phyloP scores from a whole-genome alignment of 2,329 filamentous ascomycete genomes.

The Exophiala phaeomuriformis region DNA sequence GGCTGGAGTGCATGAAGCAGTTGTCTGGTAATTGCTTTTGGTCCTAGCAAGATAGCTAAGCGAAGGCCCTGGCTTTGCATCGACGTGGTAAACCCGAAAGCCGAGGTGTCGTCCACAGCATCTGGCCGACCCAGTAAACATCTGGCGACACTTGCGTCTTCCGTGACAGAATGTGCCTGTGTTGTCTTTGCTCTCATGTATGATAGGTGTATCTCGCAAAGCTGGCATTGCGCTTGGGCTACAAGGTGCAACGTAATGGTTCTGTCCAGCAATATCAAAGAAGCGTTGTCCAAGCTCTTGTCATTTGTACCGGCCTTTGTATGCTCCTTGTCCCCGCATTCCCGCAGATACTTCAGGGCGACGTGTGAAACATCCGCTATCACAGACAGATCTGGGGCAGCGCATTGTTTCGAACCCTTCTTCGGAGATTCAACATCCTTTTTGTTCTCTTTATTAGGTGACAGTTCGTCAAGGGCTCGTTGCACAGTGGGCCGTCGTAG shows the following conservation, averaged over 20 bases:
- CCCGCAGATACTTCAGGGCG: slow-evolving; percentile 35
- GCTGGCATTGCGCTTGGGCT: slow-evolving; percentile 13
- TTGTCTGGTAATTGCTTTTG: slow-evolving; percentile 11
- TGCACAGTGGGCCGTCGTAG: slow-evolving; percentile 6
- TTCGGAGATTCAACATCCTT: slow-evolving; percentile 23
- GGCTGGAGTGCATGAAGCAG: slow-evolving; percentile 13
- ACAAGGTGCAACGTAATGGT: slow-evolving; percentile 19
- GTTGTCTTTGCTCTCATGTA: slow-evolving; percentile 14
- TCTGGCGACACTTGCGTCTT: slow-evolving; percentile 2
- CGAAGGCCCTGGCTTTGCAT: slow-evolving; percentile 26
- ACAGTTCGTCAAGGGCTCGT: slow-evolving; percentile 28
- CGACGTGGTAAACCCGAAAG: slow-evolving; percentile 21
- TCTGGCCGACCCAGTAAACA: slow-evolving; percentile 13
- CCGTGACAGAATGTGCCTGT: not conserved
- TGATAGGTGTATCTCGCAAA: slow-evolving; percentile 16
- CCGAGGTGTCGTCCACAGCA: slow-evolving; percentile 7
- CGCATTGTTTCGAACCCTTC: not conserved
- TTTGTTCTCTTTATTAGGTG: slow-evolving; percentile 28
- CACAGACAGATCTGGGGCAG: slow-evolving; percentile 11
- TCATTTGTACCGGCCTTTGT: not conserved
- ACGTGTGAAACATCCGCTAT: slow-evolving; percentile 37
- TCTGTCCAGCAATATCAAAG: slow-evolving; percentile 25
- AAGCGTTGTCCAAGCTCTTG: slow-evolving; percentile 17
- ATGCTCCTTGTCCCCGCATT: slow-evolving; percentile 15
- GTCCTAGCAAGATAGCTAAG: slow-evolving; percentile 18